Percentiles rank a stretch among this genome's conserved stretches.
Conservation (phyloP, 1,284 basidiomycete genomes). For the Apiotrichum siamense region DNA sequence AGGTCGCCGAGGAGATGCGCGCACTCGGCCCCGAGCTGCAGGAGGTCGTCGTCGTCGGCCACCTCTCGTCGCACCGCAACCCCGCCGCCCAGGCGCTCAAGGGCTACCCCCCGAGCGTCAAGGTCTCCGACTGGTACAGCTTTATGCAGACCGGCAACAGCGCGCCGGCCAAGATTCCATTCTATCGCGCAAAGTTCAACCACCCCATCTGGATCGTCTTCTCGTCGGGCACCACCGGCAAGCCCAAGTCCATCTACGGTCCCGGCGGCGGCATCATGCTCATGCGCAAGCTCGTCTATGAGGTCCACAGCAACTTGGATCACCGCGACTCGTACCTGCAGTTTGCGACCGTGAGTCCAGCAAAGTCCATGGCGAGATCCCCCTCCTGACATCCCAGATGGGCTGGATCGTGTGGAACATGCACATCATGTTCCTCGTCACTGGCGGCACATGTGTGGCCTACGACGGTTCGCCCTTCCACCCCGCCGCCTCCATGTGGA, state of each 20-base stretch:
- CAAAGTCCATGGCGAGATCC: neutral
- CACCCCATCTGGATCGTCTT: conserved; percentile 42
- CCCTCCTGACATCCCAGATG: conserved; percentile 9
- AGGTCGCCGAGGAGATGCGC: conserved; percentile 16
- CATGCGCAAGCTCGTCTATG: conserved; percentile 15
- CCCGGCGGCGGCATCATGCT: conserved; percentile 27
- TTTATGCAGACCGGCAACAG: conserved; percentile 16
- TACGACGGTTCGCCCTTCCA: conserved; percentile 42
- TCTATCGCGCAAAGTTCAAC: conserved; percentile 21
- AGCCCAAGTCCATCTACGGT: conserved; percentile 44
- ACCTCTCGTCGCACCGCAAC: conserved; percentile 23
- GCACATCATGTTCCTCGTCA: conserved; percentile 24
- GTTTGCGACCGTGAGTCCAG: conserved; percentile 20
- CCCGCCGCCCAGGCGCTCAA: conserved; percentile 13
- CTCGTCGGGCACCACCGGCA: conserved; percentile 43
- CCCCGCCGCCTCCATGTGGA: conserved; percentile 28
- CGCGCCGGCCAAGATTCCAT: conserved; percentile 24
- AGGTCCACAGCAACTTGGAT: conserved; percentile 15
- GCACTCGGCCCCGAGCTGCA: conserved; percentile 28
- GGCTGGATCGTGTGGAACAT: conserved; percentile 43
- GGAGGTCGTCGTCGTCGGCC: conserved; percentile 32
- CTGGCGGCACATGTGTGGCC: conserved; percentile 29
- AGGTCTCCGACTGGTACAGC: conserved; percentile 3
- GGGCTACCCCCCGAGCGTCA: conserved; percentile 8
- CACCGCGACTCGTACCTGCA: conserved; percentile 32